Conservation (phyloP, 257 asterid genomes). For the Avicennia marina region DNA sequence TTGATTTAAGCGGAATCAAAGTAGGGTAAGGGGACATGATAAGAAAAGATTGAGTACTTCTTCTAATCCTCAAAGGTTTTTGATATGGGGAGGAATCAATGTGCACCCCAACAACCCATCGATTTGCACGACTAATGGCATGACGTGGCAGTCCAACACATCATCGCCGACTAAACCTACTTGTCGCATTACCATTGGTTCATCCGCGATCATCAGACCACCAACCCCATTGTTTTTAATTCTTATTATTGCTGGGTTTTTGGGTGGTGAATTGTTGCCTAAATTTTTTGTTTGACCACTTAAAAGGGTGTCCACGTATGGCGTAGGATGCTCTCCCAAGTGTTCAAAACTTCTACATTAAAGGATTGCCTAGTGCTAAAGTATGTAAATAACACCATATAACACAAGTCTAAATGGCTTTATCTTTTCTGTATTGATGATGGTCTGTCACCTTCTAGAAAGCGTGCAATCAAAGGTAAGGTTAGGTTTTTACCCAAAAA, state of each 20-base stretch:
- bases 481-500: constrained; percentile 43
- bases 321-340: too few species aligned
- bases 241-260: too few species aligned
- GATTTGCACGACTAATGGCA: constrained; percentile 21
- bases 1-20: constrained; percentile 33
- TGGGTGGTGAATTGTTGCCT: neutral
- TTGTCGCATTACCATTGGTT: constrained; percentile 25
- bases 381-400: too few species aligned
- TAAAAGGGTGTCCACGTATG: too few species aligned
- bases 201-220: constrained; percentile 17
- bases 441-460: constrained; percentile 63
- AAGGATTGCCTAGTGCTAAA: too few species aligned
- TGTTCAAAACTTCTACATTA: too few species aligned
- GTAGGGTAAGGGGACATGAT: constrained; percentile 47
- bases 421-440: constrained; percentile 29
- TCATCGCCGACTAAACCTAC: constrained; percentile 29
- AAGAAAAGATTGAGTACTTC: constrained; percentile 28
- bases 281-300: too few species aligned
- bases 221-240: constrained; percentile 36
- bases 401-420: neutral
- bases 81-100: constrained; percentile 21
- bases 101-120: constrained; percentile 37
- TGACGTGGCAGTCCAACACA: constrained; percentile 35
- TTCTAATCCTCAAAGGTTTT: constrained; percentile 33
- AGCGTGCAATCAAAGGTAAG: constrained; percentile 28